These are phyloP conservation scores for Populus hybrid DNA, from an alignment of 441 rosid genomes.

Conservation along the genomic window DNA sequence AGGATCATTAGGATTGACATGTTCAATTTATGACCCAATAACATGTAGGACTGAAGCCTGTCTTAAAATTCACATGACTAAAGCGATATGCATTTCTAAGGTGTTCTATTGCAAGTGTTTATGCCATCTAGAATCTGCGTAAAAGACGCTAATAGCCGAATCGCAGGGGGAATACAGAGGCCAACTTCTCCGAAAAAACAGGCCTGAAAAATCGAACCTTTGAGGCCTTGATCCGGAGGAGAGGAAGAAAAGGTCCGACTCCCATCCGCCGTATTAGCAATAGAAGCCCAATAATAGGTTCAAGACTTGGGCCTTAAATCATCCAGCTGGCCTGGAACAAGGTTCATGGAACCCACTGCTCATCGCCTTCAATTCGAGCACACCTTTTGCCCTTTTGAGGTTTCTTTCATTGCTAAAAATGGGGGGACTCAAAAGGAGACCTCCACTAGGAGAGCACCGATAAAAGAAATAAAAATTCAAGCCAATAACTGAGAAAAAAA, in stretches of 20 bases:
- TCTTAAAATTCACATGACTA: not conserved
- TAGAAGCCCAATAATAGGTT: not conserved
- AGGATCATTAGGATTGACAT: no score
- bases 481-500: no score
- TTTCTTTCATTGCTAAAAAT: no score
- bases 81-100: not conserved
- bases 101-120: no score
- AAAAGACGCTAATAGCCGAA: not conserved
- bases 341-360: no score
- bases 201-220: not conserved
- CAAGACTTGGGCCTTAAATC: not conserved
- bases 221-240: not conserved
- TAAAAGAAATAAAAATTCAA: no score
- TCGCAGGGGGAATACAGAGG: not conserved
- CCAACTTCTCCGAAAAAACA: not conserved
- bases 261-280: not conserved
- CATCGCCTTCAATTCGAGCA: no score
- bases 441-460: no score
- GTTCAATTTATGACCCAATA: no score
- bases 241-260: not conserved
- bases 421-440: no score
- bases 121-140: no score
- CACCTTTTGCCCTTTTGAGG: no score
- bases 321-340: not conserved
- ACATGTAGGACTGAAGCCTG: not conserved